These are phyloP conservation scores for Leucocoprinus sp. DNA, from an alignment of 768 basidiomycete genomes.

Conservation along the genomic window DNA sequence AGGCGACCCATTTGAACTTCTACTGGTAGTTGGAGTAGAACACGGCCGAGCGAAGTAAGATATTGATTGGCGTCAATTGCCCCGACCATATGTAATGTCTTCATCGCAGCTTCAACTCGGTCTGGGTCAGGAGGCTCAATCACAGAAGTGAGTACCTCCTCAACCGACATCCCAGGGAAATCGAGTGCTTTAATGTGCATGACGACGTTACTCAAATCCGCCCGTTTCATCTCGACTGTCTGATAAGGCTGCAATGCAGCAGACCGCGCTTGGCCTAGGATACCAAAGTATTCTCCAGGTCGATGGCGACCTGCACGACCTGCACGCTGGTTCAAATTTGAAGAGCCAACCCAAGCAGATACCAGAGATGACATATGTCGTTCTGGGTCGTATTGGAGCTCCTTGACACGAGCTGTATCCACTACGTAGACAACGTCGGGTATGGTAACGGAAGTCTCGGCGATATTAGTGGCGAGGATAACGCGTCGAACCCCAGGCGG, in stretches of 20 bases:
- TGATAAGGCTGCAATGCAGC: constrained; percentile 66
- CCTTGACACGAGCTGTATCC: constrained; percentile 83
- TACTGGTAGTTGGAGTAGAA: constrained; percentile 83
- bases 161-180: constrained; percentile 77
- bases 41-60: constrained; percentile 80
- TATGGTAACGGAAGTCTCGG: constrained; percentile 92
- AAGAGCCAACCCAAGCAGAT: constrained; percentile 84
- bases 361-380: constrained; percentile 84
- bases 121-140: constrained; percentile 84
- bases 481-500: constrained; percentile 70
- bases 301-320: constrained; percentile 91
- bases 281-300: constrained; percentile 84
- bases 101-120: constrained; percentile 74
- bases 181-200: constrained; percentile 96
- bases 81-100: constrained; percentile 74
- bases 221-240: constrained; percentile 91
- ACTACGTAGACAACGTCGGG: constrained; percentile 94
- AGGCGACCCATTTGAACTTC: constrained; percentile 87
- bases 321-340: constrained; percentile 85
- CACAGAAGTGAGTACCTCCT: constrained; percentile 75
- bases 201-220: constrained; percentile 83
- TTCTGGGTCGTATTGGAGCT: constrained; percentile 82
- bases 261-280: constrained; percentile 59
- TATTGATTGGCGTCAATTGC: constrained; percentile 71
- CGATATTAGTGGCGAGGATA: constrained; percentile 91